These are phyloP conservation scores for Oenanthe javanica DNA, from an alignment of 140 eudicot species.

Conservation along the genomic window DNA sequence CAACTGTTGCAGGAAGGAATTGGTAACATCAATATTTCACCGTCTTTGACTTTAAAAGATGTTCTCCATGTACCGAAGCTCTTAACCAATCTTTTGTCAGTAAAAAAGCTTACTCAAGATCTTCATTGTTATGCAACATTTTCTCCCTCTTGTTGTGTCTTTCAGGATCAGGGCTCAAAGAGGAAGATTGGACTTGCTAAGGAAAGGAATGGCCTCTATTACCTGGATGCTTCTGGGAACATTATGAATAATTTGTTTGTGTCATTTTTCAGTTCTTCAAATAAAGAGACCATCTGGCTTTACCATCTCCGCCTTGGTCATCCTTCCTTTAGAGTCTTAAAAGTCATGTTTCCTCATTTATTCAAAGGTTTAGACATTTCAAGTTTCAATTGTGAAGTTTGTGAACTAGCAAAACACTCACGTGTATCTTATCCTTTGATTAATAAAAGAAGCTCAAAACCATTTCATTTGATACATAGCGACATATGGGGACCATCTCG, in stretches of 20 bases:
- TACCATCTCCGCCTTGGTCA: background rate
- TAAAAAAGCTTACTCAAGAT: background rate
- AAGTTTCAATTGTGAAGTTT: background rate
- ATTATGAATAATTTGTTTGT: background rate
- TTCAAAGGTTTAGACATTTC: background rate
- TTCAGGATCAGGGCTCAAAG: background rate
- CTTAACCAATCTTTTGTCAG: background rate
- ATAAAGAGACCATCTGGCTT: background rate
- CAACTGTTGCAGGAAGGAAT: background rate
- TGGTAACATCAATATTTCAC: background rate
- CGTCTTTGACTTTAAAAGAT: background rate
- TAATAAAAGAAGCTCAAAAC: background rate
- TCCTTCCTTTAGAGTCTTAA: background rate
- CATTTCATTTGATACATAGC: constrained; percentile 9
- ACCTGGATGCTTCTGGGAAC: background rate
- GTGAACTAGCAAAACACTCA: background rate
- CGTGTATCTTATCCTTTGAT: background rate
- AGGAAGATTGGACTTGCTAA: constrained; percentile 4
- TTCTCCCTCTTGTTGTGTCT: background rate
- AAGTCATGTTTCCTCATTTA: background rate
- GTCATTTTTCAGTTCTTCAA: background rate
- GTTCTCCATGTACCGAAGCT: background rate
- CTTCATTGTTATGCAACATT: background rate
- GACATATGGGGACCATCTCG: constrained; percentile 4
- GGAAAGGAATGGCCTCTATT: background rate